Base-by-base conservation (phyloP, 2,329 filamentous ascomycete genomes). In the Colletotrichum falcatum region DNA sequence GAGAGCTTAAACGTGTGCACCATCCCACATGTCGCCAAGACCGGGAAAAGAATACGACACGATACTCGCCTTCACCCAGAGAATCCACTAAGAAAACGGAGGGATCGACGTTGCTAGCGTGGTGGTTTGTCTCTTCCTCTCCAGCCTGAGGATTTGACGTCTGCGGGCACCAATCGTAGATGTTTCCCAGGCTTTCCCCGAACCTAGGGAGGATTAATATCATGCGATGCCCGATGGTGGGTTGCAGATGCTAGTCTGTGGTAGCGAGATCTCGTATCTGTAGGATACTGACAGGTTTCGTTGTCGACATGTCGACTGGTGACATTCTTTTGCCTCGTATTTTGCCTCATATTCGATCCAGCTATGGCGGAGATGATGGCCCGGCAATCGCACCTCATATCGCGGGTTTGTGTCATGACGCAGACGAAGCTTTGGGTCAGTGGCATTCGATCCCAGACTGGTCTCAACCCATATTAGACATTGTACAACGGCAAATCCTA, bases 151-250 rank as follows among this genome's bases (percentile, higher is more conserved):
- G 28, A 11, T 48, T 53, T 18, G 65, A 49, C 11, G 26, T n/a
- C 65, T 59, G 61, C 61, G 61, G 66, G 61, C 66, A 68, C 66
- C 61, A 65, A 65, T 68, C 53, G 53, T 30, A 59, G 46, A 53
- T 37, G 18, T 39, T 51, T 39, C 53, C 44, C 2, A 35, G 8
- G 12, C 18, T 33, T 37, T 26, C 28, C 28, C 35, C 35, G 20
- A n/a, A 28, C 16, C 26, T n/a, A 54, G 26, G 35, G 37, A 54
- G 35, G 61, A 16, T n/a, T 12, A 8, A n/a, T n/a, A n/a, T 37
- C 37, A 42, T 30, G 65, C 48, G 42, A 58, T 54, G 35, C 23
- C 18, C 18, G 11, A 35, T 55, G 53, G 53, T 56, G 39, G 55
- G 39, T 42, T 37, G 37, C 30, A 46, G 37, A 53, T 54, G 46